Base-by-base conservation (phyloP, 2,329 filamentous ascomycete species). In the Aspergillus sp. region DNA sequence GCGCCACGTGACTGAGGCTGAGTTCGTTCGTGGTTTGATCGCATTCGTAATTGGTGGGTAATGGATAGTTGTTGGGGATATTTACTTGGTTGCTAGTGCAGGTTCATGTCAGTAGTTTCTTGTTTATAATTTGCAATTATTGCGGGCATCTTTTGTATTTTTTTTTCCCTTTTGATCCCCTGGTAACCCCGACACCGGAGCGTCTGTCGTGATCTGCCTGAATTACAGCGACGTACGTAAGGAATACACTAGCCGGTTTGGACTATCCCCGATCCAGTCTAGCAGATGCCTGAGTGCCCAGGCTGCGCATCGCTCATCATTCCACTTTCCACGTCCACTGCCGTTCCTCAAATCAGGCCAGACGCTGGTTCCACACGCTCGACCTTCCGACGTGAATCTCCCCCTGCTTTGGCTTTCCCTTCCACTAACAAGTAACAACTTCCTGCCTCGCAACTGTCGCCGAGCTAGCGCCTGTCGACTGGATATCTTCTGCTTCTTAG, bases 331-430 rank as follows among this genome's bases (percentile, higher is more conserved):
- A 17, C 9, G 26, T 20, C 13, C 34, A 41, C 39, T 22, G 38
- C 26, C 30, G 32, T 26, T 36, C 18, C 39, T 44, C 54, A 47
- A 59, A 50, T 53, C 51, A 54, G 51, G 48, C 54, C 54, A 34
- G 47, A 39, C 41, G 30, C 41, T 56, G 58, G 58, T 55, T 49
- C 48, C 58, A 48, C 55, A 50, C 39, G 48, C 34, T 65, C 67
- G 66, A 70, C 66, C 61, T 58, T 65, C 63, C 64, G 59, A 63
- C 64, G 54, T 59, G 54, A 62, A 62, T 52, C 56, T 54, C 43
- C 41, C 58, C 56, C 54, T 56, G 58, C 60, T 58, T 55, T 61
- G 22, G 20, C 41, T 51, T n/a, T 36, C 15, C 26, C 30, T 48
- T 34, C 17, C 57, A 48, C 55, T 61, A 57, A 50, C 43, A 53